These are phyloP conservation scores for Schrenkiella parvula DNA, from an alignment of 345 rosid species.

Conservation along the genomic window DNA sequence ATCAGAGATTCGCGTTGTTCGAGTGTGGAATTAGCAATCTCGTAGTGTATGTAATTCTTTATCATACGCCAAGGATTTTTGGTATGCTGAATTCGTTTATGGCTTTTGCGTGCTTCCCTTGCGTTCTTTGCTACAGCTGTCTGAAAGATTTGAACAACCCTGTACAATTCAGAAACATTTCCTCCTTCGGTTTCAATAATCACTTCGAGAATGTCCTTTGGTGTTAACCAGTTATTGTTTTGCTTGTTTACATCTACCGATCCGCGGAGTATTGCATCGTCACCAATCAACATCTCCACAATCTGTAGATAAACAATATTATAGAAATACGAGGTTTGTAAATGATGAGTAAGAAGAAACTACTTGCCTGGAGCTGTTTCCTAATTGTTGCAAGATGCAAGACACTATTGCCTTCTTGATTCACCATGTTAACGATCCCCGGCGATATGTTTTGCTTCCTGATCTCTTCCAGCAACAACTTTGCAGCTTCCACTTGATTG, in stretches of 20 bases:
- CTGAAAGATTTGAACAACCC: constrained; percentile 15
- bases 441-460: neutral
- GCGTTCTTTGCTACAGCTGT: constrained; percentile 13
- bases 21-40: neutral
- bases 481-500: constrained; percentile 19
- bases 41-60: neutral
- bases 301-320: neutral
- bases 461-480: constrained; percentile 10
- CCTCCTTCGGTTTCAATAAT: constrained; percentile 24
- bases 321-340: too few relatives aligned
- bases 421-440: neutral
- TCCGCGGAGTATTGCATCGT: constrained; percentile 9
- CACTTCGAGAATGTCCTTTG: constrained; percentile 23
- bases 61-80: neutral
- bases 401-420: constrained; percentile 22
- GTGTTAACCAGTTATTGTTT: constrained; percentile 13
- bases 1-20: neutral
- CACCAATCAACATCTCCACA: constrained; percentile 25
- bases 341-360: too few relatives aligned
- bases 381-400: constrained; percentile 28
- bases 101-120: neutral
- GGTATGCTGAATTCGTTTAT: neutral
- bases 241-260: neutral
- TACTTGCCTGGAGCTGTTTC: constrained; percentile 23
- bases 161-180: constrained; percentile 16